Evolutionary conservation across 768 basidiomycete species (phyloP).

Genomic region (Lactifluus rugatus): DNA sequence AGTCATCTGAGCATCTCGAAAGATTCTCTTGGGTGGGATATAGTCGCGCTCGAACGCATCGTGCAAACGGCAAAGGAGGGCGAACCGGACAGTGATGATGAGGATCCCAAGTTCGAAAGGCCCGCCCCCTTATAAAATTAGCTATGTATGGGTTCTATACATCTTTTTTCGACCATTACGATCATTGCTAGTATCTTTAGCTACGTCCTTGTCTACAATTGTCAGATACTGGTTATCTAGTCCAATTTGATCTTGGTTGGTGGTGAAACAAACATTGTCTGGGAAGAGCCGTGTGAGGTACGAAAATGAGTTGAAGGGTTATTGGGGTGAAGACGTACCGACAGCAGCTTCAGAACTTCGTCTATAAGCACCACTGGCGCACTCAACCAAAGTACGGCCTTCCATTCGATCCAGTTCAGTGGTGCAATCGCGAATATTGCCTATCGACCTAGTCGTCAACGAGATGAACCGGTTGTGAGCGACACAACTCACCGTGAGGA

Average conservation of each 20-base stretch:
- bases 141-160: background rate
- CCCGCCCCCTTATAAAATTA: background rate
- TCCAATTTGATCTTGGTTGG: conserved; percentile 44
- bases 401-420: conserved; percentile 92
- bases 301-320: conserved; percentile 7
- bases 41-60: conserved; percentile 56
- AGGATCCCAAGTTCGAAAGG: conserved; percentile 2
- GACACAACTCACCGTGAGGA: conserved; percentile 68
- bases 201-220: background rate
- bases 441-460: conserved; percentile 29
- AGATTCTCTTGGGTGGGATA: conserved; percentile 52
- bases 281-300: background rate
- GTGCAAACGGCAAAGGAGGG: conserved; percentile 32
- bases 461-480: background rate
- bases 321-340: conserved; percentile 37
- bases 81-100: conserved; percentile 61
- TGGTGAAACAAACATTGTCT: conserved; percentile 52
- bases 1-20: conserved; percentile 40
- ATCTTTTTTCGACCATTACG: background rate
- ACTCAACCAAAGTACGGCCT: conserved; percentile 80
- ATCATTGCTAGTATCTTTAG: background rate
- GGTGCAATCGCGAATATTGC: conserved; percentile 86
- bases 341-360: conserved; percentile 78
- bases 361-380: conserved; percentile 85
- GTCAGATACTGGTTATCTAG: conserved; percentile 18